These are phyloP conservation scores for Ogataea haglerorum DNA, from an alignment of 805 yeast genomes.

Conservation along the genomic window DNA sequence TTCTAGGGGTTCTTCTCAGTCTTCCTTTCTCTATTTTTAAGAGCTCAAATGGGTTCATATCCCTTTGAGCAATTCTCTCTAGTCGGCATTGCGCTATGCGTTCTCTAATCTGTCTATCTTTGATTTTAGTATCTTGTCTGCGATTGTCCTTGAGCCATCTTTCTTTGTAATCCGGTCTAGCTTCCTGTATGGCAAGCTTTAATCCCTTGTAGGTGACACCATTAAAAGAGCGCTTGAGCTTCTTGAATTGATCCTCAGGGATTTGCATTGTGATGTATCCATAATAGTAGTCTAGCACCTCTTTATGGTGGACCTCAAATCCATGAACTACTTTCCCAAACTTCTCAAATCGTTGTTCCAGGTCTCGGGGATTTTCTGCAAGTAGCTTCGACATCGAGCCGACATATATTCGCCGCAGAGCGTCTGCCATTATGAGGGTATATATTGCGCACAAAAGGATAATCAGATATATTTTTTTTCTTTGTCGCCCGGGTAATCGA, in stretches of 20 bases:
- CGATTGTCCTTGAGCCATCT: constrained; percentile 45
- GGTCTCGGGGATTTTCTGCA: constrained; percentile 40
- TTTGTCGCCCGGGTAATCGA: constrained; percentile 10
- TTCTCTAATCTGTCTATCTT: constrained; percentile 30
- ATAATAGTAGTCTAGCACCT: constrained; percentile 50
- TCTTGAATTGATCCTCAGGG: constrained; percentile 41
- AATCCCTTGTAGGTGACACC: constrained; percentile 78
- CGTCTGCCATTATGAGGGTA: background rate
- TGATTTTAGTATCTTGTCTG: constrained; percentile 36
- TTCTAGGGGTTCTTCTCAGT: constrained; percentile 53
- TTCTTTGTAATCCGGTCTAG: constrained; percentile 52
- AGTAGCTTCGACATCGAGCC: constrained; percentile 63
- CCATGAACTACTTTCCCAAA: constrained; percentile 54
- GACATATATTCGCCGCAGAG: constrained; percentile 44
- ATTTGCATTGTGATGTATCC: constrained; percentile 66
- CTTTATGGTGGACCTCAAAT: constrained; percentile 54
- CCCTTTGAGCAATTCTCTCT: constrained; percentile 43
- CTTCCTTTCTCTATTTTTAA: constrained; percentile 47
- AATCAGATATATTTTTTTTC: background rate
- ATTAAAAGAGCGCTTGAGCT: constrained; percentile 55
- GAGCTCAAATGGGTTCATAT: constrained; percentile 34
- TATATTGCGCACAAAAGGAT: background rate
- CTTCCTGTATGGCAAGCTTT: constrained; percentile 55
- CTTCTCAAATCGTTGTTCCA: constrained; percentile 54
- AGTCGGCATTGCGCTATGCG: constrained; percentile 34